Base-by-base conservation (phyloP, 352 stramenopile genomes). In the Chrysophaeum taylorii region DNA sequence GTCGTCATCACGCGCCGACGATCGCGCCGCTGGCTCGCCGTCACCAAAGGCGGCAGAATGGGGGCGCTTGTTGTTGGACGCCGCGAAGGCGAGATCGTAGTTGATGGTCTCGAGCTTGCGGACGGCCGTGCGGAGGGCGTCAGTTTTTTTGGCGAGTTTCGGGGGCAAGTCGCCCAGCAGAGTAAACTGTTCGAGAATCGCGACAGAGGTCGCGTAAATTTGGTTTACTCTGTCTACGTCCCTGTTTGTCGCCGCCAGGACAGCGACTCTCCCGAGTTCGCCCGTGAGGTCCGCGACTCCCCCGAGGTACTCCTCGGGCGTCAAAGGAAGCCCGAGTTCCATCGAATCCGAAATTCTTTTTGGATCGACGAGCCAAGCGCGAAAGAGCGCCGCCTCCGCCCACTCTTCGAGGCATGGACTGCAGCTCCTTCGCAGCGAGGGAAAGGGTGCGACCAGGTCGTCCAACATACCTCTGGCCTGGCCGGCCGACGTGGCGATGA, bases 371-470 rank as follows among this genome's bases (percentile, higher is more conserved):
- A 96, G 78, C 74, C 93, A 97, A 35, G 87, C 75, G 25, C 78
- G 80, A 77, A 96, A 97, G 23, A 93, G 85, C 68, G 91, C 92
- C 54, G 89, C 92, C 75, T 97, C 92, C 0, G 85, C 88, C 74
- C 96, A 96, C 75, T 97, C 92, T 72, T 97, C 92, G 31, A 97
- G 72, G n/a, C n/a, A n/a, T n/a, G n/a, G n/a, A n/a, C n/a, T n/a
- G n/a, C n/a, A n/a, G n/a, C n/a, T n/a, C n/a, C n/a, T n/a, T n/a
- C n/a, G n/a, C n/a, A 2, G 91, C 87, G 52, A 81, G 81, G 0
- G 89, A 87, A 68, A 94, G 86, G 5, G 84, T 82, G 43, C 85
- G 0, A 60, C 29, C 33, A 23, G 12, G 36, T 53, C 48, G 18
- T 62, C 25, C 35, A 53, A 12, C 23, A 71, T 66, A 29, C 29